A percentile compares a stretch with the other conserved stretches of the same genome.
Evolutionary conservation across 2,329 filamentous ascomycete species (phyloP).

Genomic region (Furcasterigmium sp.): DNA sequence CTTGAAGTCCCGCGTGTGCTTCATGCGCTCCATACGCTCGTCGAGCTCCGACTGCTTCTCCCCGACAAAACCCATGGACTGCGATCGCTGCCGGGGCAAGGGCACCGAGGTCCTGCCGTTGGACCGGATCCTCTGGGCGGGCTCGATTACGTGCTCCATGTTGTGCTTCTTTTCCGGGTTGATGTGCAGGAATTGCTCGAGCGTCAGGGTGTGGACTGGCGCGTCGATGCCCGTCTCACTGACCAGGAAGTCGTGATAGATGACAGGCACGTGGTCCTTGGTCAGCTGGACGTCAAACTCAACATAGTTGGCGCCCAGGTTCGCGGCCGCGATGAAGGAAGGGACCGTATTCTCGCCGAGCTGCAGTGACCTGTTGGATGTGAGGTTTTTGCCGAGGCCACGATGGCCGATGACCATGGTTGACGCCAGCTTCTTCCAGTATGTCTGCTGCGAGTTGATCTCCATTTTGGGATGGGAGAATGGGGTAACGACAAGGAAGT

Average conservation of each 20-base stretch:
- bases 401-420: constrained; percentile 75
- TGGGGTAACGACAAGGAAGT: constrained; percentile 90
- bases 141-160: constrained; percentile 21
- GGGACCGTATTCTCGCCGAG: constrained; percentile 93
- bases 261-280: constrained; percentile 97
- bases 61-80: constrained; percentile 49
- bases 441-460: constrained; percentile 84
- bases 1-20: constrained; percentile 94
- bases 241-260: constrained; percentile 97
- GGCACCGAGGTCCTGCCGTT: constrained; percentile 8
- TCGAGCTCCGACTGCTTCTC: constrained; percentile 36
- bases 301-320: constrained; percentile 74
- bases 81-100: constrained; percentile 38
- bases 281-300: constrained; percentile 91
- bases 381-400: constrained; percentile 85
- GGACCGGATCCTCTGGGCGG: constrained; percentile 9
- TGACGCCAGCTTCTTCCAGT: constrained; percentile 88
- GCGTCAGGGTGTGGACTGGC: constrained; percentile 87
- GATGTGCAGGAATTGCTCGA: constrained; percentile 93
- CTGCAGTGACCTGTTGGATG: constrained; percentile 79
- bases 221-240: constrained; percentile 97
- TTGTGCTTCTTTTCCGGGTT: constrained; percentile 44
- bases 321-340: constrained; percentile 94
- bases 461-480: constrained; percentile 94
- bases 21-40: constrained; percentile 70